Conservation (phyloP, 805 yeast species). For the Kuraishia ogatae region DNA sequence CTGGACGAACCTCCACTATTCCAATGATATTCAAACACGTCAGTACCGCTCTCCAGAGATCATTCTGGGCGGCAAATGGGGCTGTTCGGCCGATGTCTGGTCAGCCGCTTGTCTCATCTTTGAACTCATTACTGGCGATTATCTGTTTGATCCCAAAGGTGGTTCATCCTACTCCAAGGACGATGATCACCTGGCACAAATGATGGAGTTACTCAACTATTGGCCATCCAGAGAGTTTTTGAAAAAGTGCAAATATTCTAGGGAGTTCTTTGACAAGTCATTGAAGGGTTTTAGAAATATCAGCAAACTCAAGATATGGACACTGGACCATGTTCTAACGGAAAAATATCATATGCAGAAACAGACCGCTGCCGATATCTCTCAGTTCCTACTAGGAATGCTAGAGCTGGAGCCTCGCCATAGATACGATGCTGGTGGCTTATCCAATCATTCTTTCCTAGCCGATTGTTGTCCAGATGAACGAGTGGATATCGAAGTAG, state of each 20-base stretch:
- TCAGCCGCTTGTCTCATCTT: conserved; percentile 49
- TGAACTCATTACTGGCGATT: conserved; percentile 55
- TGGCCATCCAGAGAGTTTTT: conserved; percentile 31
- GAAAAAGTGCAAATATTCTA: conserved; percentile 27
- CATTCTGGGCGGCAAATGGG: conserved; percentile 51
- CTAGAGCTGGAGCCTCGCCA: conserved; percentile 37
- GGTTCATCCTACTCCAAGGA: conserved; percentile 39
- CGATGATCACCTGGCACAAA: conserved; percentile 58
- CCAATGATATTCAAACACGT: conserved; percentile 62
- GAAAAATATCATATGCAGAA: conserved; percentile 40
- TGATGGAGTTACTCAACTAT: conserved; percentile 39
- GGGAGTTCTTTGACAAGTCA: conserved; percentile 30
- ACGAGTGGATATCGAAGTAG: conserved; percentile 16
- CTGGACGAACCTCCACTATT: conserved; percentile 53
- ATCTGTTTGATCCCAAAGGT: conserved; percentile 49
- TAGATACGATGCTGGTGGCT: conserved; percentile 46
- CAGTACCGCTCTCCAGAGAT: conserved; percentile 64
- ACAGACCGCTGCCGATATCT: conserved; percentile 26
- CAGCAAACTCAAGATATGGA: conserved; percentile 41
- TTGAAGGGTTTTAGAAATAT: conserved; percentile 30
- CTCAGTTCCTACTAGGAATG: conserved; percentile 42
- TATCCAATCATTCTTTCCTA: conserved; percentile 50
- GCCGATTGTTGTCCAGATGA: conserved; percentile 15
- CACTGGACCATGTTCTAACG: conserved; percentile 35
- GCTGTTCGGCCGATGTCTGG: conserved; percentile 57